Base-by-base conservation (phyloP, 192 early-diverging fungal species). In the Endogone sp. region DNA sequence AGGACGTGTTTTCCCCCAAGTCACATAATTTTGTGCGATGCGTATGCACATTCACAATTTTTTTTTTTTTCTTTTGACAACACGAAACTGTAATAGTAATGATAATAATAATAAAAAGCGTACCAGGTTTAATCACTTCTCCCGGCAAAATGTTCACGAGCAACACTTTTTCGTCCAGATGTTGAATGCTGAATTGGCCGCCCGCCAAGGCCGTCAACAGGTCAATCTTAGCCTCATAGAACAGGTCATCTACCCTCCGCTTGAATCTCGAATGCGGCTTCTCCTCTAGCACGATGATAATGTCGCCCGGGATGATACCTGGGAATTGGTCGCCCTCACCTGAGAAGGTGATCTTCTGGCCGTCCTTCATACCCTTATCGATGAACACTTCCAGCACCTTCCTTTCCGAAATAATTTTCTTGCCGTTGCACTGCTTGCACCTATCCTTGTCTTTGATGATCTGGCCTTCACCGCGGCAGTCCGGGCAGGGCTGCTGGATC, bases 321-420 rank as follows among this genome's bases (percentile, higher is more conserved):
- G 98, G 98, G 8, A 87, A 84, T 81, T 99, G 96, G 84, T 99
- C 97, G 28, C 92, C 97, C 83, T 99, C 97, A 69, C 97, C 97
- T 62, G 72, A 75, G 78, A 99, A 98, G 61, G 90, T 90, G 70
- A 99, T 92, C 84, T 95, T 95, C 77, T 98, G 94, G 44, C 94
- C 94, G 74, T 96, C 90, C 76, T 84, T 87, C 97, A 99, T 99
- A 69, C 98, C 98, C 77, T 95, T 94, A 70, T 98, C 98, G 60
- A 99, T 92, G 82, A 91, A 89, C 28, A 99, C 97, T 85, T 99
- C 97, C 29, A 99, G 90, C 71, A 95, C 93, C 87, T 99, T 98
- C 75, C 92, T 90, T 80, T 97, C 96, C 69, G 79, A 84, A 22
- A 81, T 64, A 37, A 93, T 83, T 84, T 99, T 99, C 71, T 90